Evolutionary conservation across 495 filamentous ascomycete species (phyloP).

Genomic region (Penicillium paradoxum): DNA sequence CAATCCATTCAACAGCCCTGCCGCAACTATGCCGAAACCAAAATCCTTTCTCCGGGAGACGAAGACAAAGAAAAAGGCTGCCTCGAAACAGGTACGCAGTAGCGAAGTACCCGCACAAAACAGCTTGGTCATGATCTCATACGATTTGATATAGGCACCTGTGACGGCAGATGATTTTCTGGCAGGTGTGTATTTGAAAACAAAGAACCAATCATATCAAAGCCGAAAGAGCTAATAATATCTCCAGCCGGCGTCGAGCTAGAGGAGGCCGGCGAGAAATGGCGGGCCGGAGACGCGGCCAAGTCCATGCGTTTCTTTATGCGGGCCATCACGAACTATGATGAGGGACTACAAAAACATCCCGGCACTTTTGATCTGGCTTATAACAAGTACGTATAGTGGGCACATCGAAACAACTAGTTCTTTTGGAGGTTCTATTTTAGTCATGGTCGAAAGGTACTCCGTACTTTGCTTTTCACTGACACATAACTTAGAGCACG

Average conservation of each 20-base stretch:
- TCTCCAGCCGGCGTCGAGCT: slow-evolving; percentile 56
- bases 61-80: slow-evolving; percentile 43
- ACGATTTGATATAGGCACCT: slow-evolving; percentile 36
- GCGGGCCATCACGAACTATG: slow-evolving; percentile 60
- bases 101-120: not conserved
- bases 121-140: not conserved
- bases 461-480: not conserved
- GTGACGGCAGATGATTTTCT: slow-evolving; percentile 59
- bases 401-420: not conserved
- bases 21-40: slow-evolving; percentile 44
- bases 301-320: slow-evolving; percentile 66
- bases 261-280: slow-evolving; percentile 69
- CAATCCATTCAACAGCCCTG: not conserved
- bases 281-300: slow-evolving; percentile 63
- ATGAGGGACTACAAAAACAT: slow-evolving; percentile 53
- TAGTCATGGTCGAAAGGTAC: slow-evolving; percentile 8
- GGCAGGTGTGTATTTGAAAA: slow-evolving; percentile 35
- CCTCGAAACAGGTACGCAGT: slow-evolving; percentile 28
- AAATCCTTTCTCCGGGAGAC: slow-evolving; percentile 48
- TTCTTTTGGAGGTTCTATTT: not conserved
- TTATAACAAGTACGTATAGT: slow-evolving; percentile 60
- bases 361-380: slow-evolving; percentile 61
- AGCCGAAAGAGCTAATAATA: not conserved
- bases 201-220: not conserved
- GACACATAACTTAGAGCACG: slow-evolving; percentile 41